A percentile compares a stretch with the other conserved stretches of the same genome.
Conservation (phyloP, 1,284 basidiomycete genomes). For the Pholiota adiposa region DNA sequence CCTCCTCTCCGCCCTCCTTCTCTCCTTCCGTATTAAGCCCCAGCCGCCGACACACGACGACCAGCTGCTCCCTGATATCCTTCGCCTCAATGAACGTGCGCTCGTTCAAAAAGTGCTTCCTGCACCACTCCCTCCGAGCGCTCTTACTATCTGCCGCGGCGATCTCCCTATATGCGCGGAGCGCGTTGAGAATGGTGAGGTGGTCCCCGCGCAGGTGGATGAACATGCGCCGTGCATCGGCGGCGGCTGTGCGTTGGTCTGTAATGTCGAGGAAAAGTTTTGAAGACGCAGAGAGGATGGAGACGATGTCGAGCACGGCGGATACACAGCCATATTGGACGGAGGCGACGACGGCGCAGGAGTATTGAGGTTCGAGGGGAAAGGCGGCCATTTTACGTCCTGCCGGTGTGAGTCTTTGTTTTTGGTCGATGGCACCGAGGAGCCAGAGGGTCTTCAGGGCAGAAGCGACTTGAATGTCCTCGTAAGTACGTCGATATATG, state of each 20-base stretch:
- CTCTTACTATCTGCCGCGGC: conserved; percentile 47
- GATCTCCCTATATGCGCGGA: conserved; percentile 68
- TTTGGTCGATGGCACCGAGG: conserved; percentile 73
- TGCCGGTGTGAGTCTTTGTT: conserved; percentile 65
- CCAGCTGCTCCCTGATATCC: conserved; percentile 84
- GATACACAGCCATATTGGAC: conserved; percentile 68
- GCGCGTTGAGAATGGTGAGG: conserved; percentile 84
- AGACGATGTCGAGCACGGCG: conserved; percentile 81
- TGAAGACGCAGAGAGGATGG: conserved; percentile 77
- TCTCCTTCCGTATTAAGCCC: conserved; percentile 55
- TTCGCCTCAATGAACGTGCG: conserved; percentile 84
- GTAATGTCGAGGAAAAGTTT: conserved; percentile 75
- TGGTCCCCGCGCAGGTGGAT: conserved; percentile 89
- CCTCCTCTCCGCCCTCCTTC: conserved; percentile 47
- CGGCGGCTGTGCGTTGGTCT: conserved; percentile 73
- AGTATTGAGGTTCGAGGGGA: conserved; percentile 84
- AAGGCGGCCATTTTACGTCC: conserved; percentile 84
- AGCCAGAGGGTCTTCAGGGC: conserved; percentile 79
- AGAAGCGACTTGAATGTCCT: conserved; percentile 53
- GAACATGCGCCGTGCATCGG: conserved; percentile 77
- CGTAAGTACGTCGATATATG: not conserved
- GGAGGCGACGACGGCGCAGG: conserved; percentile 78
- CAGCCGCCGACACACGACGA: conserved; percentile 64
- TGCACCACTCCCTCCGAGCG: conserved; percentile 78
- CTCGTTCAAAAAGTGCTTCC: conserved; percentile 84